Conservation (phyloP, 2,329 filamentous ascomycete species). For the Fusarium veterinarium region DNA sequence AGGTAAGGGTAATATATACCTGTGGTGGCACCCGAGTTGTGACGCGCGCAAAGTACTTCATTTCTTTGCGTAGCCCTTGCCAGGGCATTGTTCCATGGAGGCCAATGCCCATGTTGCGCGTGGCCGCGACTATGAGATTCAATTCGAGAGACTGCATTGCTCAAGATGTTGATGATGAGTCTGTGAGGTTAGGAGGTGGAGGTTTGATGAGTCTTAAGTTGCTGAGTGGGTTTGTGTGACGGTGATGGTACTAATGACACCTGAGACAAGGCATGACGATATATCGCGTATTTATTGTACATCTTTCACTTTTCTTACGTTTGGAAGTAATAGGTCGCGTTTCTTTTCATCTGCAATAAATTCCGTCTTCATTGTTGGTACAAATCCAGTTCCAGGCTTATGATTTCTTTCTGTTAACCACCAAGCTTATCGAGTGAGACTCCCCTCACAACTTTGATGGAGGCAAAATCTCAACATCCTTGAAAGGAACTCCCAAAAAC, state of each 20-base stretch:
- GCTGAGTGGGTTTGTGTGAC: constrained; percentile 26
- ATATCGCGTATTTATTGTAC: not conserved
- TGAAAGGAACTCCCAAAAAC: constrained; percentile 71
- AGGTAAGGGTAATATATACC: constrained; percentile 49
- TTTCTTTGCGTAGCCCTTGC: constrained; percentile 88
- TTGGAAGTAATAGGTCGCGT: not conserved
- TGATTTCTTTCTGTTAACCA: not conserved
- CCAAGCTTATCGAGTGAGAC: not conserved
- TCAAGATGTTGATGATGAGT: constrained; percentile 9
- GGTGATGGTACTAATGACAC: not conserved
- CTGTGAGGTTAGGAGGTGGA: not conserved
- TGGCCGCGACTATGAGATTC: constrained; percentile 94
- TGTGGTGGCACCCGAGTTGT: constrained; percentile 73
- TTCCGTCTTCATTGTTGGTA: not conserved
- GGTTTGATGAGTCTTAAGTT: constrained; percentile 3
- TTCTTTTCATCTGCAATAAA: not conserved
- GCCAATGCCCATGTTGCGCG: constrained; percentile 91
- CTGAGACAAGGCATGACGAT: not conserved
- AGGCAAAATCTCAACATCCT: constrained; percentile 57
- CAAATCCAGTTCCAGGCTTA: not conserved
- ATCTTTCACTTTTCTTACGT: not conserved
- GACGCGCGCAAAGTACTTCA: constrained; percentile 93
- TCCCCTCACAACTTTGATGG: constrained; percentile 52
- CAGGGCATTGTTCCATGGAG: constrained; percentile 83
- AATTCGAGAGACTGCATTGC: constrained; percentile 65